Evolutionary conservation across 805 yeast species (phyloP), one percentile per base, ranked within the genome.

Genomic region (Blastobotrys americana): DNA sequence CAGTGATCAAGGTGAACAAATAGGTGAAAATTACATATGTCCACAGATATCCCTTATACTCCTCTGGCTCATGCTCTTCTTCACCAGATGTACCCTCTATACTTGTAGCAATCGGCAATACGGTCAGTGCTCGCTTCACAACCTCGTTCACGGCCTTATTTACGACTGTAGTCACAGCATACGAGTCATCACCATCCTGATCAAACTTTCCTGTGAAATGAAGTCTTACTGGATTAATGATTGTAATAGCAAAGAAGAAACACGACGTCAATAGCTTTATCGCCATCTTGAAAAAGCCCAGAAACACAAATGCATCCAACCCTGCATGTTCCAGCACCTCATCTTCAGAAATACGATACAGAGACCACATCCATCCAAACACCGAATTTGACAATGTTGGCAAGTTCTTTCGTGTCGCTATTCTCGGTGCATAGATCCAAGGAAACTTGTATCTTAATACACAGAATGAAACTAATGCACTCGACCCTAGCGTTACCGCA

Each of bases 291-390:
- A 93, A 93, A 60, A 90, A 89, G 3, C 88, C 88, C 25, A 90
- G 65, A 57, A 85, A 90, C 39, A 93, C 97, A 65, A 76, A 88
- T 0, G 97, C 97, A 66, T 90, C 98, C 37, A 90, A 65, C 0
- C 98, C 98, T 2, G 97, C 96, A 56, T 81, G 82, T 49, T 87
- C 90, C 41, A 90, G 70, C 2, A 93, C 75, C 46, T 87, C 88
- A 13, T 75, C 71, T 54, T 90, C 97, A 20, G 73, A 69, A 16
- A 89, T 78, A 9, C 63, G 63, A 58, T 75, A 76, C 10, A 90
- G 66, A 0, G 78, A 75, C 0, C 80, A 75, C 5, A 89, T 70
- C 97, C 97, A 90, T 2, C 89, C 88, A 55, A 88, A 82, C 9
- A 84, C 59, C 2, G 85, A 71, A 33, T 67, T 53, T 4, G 84